Percentiles rank a stretch among this genome's conserved stretches.
phyloP scores from a whole-genome alignment of 768 basidiomycete species.

The Dioszegia hungarica region DNA sequence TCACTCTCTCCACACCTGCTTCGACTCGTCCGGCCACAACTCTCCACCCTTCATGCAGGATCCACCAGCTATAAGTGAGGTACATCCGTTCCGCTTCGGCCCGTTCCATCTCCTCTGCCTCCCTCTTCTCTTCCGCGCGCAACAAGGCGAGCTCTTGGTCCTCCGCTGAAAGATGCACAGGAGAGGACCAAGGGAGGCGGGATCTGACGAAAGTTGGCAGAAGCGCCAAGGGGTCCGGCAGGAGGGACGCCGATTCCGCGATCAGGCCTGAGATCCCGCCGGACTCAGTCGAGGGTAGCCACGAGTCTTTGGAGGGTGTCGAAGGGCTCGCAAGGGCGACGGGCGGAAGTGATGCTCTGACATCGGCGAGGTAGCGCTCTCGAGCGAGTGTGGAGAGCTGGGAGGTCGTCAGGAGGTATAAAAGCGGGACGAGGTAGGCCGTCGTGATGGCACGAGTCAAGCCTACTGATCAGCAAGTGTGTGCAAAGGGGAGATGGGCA shows the following conservation, averaged over 20 bases:
- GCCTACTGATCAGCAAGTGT: constrained; percentile 53
- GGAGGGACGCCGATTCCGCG: constrained; percentile 9
- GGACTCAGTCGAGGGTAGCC: constrained; percentile 17
- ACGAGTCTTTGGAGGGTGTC: background rate
- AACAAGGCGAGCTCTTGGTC: constrained; percentile 44
- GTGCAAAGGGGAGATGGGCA: background rate
- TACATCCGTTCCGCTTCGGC: constrained; percentile 71
- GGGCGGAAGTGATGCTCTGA: constrained; percentile 49
- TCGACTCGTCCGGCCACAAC: constrained; percentile 69
- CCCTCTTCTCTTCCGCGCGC: constrained; percentile 4
- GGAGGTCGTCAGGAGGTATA: constrained; percentile 76
- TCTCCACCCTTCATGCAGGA: constrained; percentile 86
- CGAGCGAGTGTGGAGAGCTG: constrained; percentile 83
- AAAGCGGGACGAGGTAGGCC: constrained; percentile 76
- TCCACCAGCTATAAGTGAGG: constrained; percentile 87
- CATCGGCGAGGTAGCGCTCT: constrained; percentile 58
- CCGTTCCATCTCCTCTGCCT: constrained; percentile 10
- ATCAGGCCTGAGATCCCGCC: constrained; percentile 27
- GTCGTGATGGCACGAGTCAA: constrained; percentile 82
- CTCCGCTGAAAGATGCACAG: constrained; percentile 17
- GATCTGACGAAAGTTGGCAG: constrained; percentile 16
- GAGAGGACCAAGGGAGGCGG: constrained; percentile 9
- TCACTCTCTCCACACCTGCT: constrained; percentile 71
- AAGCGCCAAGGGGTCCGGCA: constrained; percentile 21
- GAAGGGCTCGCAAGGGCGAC: too few species aligned